These are phyloP conservation scores for Mortierella sp. DNA, from an alignment of 371 early-diverging fungal species.

Conservation along the genomic window DNA sequence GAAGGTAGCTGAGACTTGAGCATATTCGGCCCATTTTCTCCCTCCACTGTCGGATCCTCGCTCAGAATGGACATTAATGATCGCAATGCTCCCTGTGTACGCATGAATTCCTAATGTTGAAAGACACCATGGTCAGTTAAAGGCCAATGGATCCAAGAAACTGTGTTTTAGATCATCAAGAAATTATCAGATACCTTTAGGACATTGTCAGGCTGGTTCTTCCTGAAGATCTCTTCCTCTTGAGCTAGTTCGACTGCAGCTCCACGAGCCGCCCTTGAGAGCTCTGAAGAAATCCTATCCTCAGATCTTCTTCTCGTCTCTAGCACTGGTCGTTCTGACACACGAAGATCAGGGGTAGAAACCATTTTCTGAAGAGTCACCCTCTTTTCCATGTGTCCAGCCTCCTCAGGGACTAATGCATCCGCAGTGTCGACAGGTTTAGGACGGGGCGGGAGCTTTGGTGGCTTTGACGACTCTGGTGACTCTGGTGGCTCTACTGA, in stretches of 20 bases:
- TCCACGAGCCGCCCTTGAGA: slow-evolving; percentile 27
- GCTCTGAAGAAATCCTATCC: slow-evolving; percentile 24
- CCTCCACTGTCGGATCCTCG: slow-evolving; percentile 17
- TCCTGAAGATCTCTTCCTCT: slow-evolving; percentile 39
- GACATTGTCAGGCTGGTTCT: slow-evolving; percentile 49
- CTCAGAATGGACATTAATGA: slow-evolving; percentile 50
- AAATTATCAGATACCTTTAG: slow-evolving; percentile 40
- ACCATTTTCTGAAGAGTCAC: slow-evolving; percentile 34
- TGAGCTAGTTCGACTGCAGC: slow-evolving; percentile 47
- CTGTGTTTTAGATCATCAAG: slow-evolving; percentile 7
- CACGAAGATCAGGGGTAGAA: slow-evolving; percentile 41
- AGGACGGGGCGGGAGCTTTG: background rate
- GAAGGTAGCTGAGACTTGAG: slow-evolving; percentile 22
- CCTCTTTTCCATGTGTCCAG: background rate
- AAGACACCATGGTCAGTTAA: background rate
- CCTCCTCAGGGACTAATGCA: background rate
- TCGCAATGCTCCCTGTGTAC: slow-evolving; percentile 50
- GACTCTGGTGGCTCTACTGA: slow-evolving; percentile 4
- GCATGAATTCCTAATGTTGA: slow-evolving; percentile 49
- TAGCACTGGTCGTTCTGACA: slow-evolving; percentile 15
- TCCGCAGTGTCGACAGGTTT: background rate
- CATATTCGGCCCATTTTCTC: slow-evolving; percentile 11
- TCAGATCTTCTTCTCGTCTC: slow-evolving; percentile 41
- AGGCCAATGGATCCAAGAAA: no score
- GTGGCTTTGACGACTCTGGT: slow-evolving; percentile 4